Conservation (phyloP, 2,329 filamentous ascomycete species). For the Colletotrichum lini region DNA sequence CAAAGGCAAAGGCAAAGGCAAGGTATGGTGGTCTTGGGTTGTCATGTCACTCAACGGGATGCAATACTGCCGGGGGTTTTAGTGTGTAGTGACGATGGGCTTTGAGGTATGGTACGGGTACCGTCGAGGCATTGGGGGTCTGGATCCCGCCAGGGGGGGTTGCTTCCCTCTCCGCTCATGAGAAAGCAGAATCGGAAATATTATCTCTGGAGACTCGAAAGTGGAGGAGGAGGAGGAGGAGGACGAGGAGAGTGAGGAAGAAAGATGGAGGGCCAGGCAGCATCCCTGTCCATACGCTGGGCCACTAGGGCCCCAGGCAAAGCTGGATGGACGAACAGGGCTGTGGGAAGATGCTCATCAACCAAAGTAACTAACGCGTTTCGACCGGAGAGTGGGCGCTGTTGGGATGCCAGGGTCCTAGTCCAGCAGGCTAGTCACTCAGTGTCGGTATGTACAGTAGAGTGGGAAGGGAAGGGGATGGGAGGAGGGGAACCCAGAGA, state of each 20-base stretch:
- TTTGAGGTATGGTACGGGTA: slow-evolving; percentile 45
- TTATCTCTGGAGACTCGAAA: slow-evolving; percentile 54
- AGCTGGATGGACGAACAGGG: slow-evolving; percentile 55
- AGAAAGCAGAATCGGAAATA: slow-evolving; percentile 64
- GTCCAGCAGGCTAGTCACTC: slow-evolving; percentile 1
- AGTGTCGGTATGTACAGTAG: too few species aligned
- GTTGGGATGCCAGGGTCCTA: slow-evolving; percentile 42
- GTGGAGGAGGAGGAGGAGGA: too few species aligned
- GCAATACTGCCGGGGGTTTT: slow-evolving; percentile 48
- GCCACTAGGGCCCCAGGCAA: slow-evolving; percentile 48
- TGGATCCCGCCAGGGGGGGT: slow-evolving; percentile 52
- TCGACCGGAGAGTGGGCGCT: slow-evolving; percentile 56
- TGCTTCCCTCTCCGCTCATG: slow-evolving; percentile 55
- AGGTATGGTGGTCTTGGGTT: slow-evolving; percentile 50
- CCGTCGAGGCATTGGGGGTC: slow-evolving; percentile 34
- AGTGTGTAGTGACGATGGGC: slow-evolving; percentile 49
- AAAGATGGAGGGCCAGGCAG: slow-evolving; percentile 47
- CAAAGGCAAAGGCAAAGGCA: slow-evolving; percentile 45
- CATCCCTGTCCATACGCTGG: slow-evolving; percentile 45
- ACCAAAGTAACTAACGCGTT: slow-evolving; percentile 59
- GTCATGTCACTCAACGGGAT: slow-evolving; percentile 48
- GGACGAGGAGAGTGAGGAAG: too few species aligned
- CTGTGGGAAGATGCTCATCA: slow-evolving; percentile 54
- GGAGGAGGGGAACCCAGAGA: slow-evolving; percentile 34
- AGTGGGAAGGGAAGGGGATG: neutral